A percentile compares a stretch with the other conserved stretches of the same genome.
These are phyloP conservation scores for Candida maltosa DNA, from an alignment of 805 yeast species.

Conservation along the genomic window DNA sequence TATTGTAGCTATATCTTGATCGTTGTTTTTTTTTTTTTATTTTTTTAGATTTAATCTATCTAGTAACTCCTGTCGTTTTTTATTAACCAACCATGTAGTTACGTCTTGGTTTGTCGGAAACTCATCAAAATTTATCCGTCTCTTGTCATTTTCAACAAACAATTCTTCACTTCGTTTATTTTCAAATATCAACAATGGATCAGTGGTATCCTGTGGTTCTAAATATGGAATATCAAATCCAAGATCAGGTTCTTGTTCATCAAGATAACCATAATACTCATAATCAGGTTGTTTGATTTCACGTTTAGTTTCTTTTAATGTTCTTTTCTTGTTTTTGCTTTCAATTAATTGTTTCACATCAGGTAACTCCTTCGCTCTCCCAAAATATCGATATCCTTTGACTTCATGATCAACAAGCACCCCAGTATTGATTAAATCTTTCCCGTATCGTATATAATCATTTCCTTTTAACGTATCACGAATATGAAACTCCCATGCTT, in stretches of 20 bases:
- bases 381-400: conserved; percentile 71
- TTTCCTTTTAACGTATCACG: conserved; percentile 72
- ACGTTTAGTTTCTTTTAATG: conserved; percentile 12
- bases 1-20: conserved; percentile 7
- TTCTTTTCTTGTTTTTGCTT: conserved; percentile 2
- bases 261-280: conserved; percentile 43
- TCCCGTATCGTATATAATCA: conserved; percentile 44
- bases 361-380: conserved; percentile 77
- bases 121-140: conserved; percentile 14
- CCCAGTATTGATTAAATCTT: conserved; percentile 17
- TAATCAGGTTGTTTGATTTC: conserved; percentile 23
- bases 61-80: conserved; percentile 41
- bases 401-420: too few species aligned
- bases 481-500: conserved; percentile 78
- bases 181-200: conserved; percentile 27
- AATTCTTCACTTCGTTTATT: conserved; percentile 18
- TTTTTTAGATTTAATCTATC: conserved; percentile 25
- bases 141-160: background rate
- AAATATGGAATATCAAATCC: background rate
- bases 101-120: conserved; percentile 39
- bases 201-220: conserved; percentile 12
- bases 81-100: conserved; percentile 44
- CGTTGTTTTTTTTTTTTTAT: conserved; percentile 1
- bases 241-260: conserved; percentile 16
- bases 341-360: conserved; percentile 49